Conservation (phyloP, 768 basidiomycete species). For the Porphyrellus cyaneotinctus region DNA sequence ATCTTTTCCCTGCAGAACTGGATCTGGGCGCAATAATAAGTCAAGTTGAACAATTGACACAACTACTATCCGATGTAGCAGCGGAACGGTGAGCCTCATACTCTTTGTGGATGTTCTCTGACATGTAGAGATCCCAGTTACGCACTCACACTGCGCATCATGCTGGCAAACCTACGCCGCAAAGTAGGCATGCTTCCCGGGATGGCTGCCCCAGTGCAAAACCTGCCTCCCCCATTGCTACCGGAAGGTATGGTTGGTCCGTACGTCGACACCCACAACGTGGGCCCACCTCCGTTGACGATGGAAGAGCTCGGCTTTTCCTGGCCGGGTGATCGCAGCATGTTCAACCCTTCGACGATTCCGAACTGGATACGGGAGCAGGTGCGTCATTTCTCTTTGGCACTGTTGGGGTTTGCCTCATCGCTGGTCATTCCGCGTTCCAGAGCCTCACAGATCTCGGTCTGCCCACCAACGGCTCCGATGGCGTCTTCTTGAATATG, state of each 20-base stretch:
- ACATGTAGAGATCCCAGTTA: constrained; percentile 48
- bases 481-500: constrained; percentile 83
- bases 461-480: constrained; percentile 86
- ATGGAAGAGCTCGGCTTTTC: constrained; percentile 82
- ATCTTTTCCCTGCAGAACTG: constrained; percentile 82
- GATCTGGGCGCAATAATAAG: constrained; percentile 70
- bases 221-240: constrained; percentile 49
- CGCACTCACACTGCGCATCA: constrained; percentile 85
- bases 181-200: constrained; percentile 70
- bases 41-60: constrained; percentile 89
- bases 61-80: constrained; percentile 86
- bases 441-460: constrained; percentile 88
- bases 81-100: constrained; percentile 66
- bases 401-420: not conserved
- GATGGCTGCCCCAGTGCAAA: constrained; percentile 44
- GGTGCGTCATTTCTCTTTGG: constrained; percentile 41
- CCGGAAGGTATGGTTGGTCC: constrained; percentile 58
- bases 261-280: constrained; percentile 48
- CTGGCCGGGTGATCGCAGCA: constrained; percentile 60
- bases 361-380: constrained; percentile 93
- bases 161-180: constrained; percentile 88
- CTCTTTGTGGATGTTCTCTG: constrained; percentile 5
- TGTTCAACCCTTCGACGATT: constrained; percentile 75
- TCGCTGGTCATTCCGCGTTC: not conserved
- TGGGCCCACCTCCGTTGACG: constrained; percentile 61